These are phyloP conservation scores for Curvularia eragrostidis DNA, from an alignment of 2,329 filamentous ascomycete genomes.

Conservation along the genomic window DNA sequence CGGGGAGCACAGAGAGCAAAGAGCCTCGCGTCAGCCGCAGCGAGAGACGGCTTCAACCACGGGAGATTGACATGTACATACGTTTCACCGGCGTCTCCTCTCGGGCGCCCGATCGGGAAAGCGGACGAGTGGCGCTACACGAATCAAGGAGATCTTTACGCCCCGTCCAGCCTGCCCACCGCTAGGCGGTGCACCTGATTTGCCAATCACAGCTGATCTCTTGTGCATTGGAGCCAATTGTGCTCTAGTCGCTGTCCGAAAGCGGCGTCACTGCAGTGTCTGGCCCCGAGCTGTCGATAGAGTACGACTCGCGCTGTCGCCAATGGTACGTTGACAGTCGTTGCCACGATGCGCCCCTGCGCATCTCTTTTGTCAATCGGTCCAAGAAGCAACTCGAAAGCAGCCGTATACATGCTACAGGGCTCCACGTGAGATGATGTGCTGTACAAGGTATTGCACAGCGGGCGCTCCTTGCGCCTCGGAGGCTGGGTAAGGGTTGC, in stretches of 20 bases:
- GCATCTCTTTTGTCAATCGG: slow-evolving; percentile 3
- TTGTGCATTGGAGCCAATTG: slow-evolving; percentile 14
- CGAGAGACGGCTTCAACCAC: slow-evolving; percentile 4
- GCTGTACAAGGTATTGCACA: neutral
- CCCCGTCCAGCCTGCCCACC: slow-evolving; percentile 19
- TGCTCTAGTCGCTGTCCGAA: slow-evolving; percentile 15
- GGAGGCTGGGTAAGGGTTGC: neutral
- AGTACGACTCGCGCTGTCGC: slow-evolving; percentile 13
- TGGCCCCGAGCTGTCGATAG: neutral
- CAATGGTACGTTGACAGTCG: slow-evolving; percentile 4
- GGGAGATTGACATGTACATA: slow-evolving; percentile 13
- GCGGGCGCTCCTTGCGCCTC: neutral
- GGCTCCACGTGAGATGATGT: slow-evolving; percentile 1
- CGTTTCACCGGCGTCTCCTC: slow-evolving; percentile 8
- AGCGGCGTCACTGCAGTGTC: slow-evolving; percentile 13
- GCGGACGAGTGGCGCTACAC: slow-evolving; percentile 10
- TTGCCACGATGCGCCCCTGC: slow-evolving; percentile 9
- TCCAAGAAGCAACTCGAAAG: neutral
- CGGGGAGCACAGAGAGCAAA: slow-evolving; percentile 12
- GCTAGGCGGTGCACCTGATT: slow-evolving; percentile 15
- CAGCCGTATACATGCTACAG: neutral
- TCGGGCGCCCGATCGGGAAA: slow-evolving; percentile 9
- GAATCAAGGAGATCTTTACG: slow-evolving; percentile 22
- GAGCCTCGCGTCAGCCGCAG: neutral
- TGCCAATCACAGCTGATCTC: slow-evolving; percentile 19